phyloP scores from a whole-genome alignment of 306 rosid genomes.

The Rosa lucieae region DNA sequence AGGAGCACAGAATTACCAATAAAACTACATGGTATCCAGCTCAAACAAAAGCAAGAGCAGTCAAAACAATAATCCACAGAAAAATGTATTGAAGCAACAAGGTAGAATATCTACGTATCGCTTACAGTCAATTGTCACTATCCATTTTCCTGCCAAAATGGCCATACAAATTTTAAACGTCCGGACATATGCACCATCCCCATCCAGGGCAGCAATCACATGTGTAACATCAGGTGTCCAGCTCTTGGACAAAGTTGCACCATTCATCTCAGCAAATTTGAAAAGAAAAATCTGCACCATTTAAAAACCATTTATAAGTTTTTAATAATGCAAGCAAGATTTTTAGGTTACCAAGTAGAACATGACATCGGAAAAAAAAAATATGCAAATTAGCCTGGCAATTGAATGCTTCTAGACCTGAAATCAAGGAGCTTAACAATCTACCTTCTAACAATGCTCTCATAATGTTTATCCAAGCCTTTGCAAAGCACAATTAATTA shows the following conservation, averaged over 20 bases:
- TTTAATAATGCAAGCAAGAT: not conserved
- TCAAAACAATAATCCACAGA: not conserved
- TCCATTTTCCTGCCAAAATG: conserved; percentile 78
- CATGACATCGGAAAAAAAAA: not conserved
- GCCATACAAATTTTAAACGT: conserved; percentile 84
- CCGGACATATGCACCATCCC: conserved; percentile 78
- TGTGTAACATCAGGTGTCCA: conserved; percentile 85
- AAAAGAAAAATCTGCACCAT: conserved; percentile 54
- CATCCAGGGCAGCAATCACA: conserved; percentile 77
- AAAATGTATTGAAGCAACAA: not conserved
- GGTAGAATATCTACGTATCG: conserved; percentile 1
- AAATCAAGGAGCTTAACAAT: not conserved
- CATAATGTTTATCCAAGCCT: conserved; percentile 1
- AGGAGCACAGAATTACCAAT: not conserved
- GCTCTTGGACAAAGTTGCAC: conserved; percentile 63
- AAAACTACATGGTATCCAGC: not conserved
- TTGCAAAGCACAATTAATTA: not conserved
- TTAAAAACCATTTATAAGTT: not conserved
- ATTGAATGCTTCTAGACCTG: not conserved
- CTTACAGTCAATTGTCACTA: conserved; percentile 84
- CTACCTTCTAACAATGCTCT: not conserved
- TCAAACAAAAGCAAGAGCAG: not conserved
- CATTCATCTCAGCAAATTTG: conserved; percentile 53
- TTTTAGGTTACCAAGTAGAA: not conserved
- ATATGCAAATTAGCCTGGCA: not conserved